Base-by-base conservation (phyloP, 495 filamentous ascomycete genomes). In the Neurospora sp. region DNA sequence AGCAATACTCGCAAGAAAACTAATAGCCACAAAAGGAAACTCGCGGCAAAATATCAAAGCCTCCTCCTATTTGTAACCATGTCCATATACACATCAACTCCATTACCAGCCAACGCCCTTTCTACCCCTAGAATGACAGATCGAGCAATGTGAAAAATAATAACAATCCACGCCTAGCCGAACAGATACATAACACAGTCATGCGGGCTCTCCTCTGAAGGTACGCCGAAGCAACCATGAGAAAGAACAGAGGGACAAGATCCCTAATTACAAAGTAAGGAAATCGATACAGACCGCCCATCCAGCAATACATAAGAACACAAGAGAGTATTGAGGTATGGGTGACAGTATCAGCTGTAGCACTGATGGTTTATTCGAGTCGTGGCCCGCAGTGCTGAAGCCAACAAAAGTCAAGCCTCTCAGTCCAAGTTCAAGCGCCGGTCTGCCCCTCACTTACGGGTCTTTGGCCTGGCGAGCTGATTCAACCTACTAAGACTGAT, bases 391-490 rank as follows among this genome's bases (percentile, higher is more conserved):
- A 70, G 12, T 59, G 20, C 45, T 12, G 20, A 27, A 27, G 48
- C 20, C 48, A 31, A n/a, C 59, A 9, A 22, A n/a, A 40, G 59
- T 70, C 8, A 16, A 27, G 53, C 27, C 53, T 65, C 53, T 65
- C 27, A 14, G 10, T 65, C 27, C 1, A 65, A 31, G 6, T 16
- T 8, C 53, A 69, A 40, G 31, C 44, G 27, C 39, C 40, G 42
- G 22, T 40, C 8, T 0, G 53, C 69, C 44, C 38, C 59, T 79
- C 75, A 86, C 78, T 82, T 83, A 68, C 86, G 79, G 69, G 77
- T 73, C 80, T 88, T 88, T 2, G 87, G 87, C 65, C 82, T 78
- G 42, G 87, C 81, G 12, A 88, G 81, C 85, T 86, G 84, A 68
- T 87, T 83, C 65, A 88, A 74, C 73, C 87, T 76, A 74, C 83